Evolutionary conservation across 1,284 basidiomycete species (phyloP), one percentile per base, ranked within the genome.

Genomic region (Megacollybia platyphylla): DNA sequence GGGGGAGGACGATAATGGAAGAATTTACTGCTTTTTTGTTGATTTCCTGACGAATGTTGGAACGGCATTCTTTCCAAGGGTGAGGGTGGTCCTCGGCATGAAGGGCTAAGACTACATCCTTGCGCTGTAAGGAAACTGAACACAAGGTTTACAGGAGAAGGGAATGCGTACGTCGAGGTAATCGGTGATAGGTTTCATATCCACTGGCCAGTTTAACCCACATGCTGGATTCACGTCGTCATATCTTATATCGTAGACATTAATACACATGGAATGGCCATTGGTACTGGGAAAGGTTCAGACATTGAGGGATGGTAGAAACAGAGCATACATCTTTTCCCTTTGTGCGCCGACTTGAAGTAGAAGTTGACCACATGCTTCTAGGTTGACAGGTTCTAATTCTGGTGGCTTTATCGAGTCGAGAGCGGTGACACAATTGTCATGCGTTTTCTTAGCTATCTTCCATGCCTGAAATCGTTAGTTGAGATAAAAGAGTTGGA

Each of bases 191-290:
- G 83, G 77, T 7, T 68, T 59, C 18, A 98, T 73, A 50, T 91
- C 89, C n/a, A 83, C 80, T 3, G 94, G 94, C 94, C 94, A 99
- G 60, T 94, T 94, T 89, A 97, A 88, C 1, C 94, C 94, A 60
- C 94, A 99, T 2, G 79, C 82, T n/a, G 93, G 93, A 38, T 60
- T 67, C 9, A 71, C 72, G 57, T 99, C 96, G 43, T 84, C 78
- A 24, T 89, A 64, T 28, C 96, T 82, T 15, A 97, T 77, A 55
- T 99, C 96, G 55, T 98, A 99, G 37, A 97, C 79, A 59, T 99
- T 99, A 53, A 93, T 69, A 60, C 94, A 99, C 61, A 78, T 83
- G 31, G 70, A 60, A 48, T 72, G 62, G 4, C 82, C 85, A 42
- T 91, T 70, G 17, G 83, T 69, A 37, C 87, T 92, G 52, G 1